Base-by-base conservation (phyloP, 2,329 filamentous ascomycete species). In the Fusarium proliferatum region DNA sequence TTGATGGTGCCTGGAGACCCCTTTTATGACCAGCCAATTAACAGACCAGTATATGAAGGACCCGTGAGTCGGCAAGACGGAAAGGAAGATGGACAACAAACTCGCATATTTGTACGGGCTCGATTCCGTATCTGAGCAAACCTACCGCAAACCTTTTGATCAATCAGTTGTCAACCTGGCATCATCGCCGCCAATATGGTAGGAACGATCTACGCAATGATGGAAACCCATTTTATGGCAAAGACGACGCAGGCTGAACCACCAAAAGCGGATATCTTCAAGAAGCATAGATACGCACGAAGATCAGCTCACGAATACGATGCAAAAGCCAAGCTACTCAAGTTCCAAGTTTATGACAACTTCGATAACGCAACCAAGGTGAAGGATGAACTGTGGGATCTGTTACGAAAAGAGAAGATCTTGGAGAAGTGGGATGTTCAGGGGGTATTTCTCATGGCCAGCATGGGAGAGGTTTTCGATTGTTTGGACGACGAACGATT, bases 151-250 rank as follows among this genome's bases (percentile, higher is more conserved):
- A 6, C 26, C 26, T 26, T 26, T 7, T 1, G 11, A 17, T 13
- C 5, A 17, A 51, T 9, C 7, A 19, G 5, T 10, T 34, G 1
- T 2, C 21, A 2, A 5, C 5, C 6, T 13, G n/a, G 6, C 11
- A 34, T 11, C 3, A 9, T 4, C 3, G 17, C 11, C 3, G 0
- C 13, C 21, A 5, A 10, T 9, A 34, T 51, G 30, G 21, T 5
- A 2, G 48, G 19, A 19, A 23, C 16, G 3, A 2, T 34, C 13
- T 51, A 23, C 11, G 16, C 8, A 6, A 51, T 34, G 48, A 23
- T 51, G 48, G 30, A 34, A 23, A 30, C 6, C 21, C 15, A 33
- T 17, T 51, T 51, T 7, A 12, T 9, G 21, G 16, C 30, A 4
- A 34, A 34, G 11, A 10, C 8, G 0, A 19, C 11, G 5, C 11